phyloP scores from a whole-genome alignment of 495 filamentous ascomycete genomes.

The Aspergillus asperescens region DNA sequence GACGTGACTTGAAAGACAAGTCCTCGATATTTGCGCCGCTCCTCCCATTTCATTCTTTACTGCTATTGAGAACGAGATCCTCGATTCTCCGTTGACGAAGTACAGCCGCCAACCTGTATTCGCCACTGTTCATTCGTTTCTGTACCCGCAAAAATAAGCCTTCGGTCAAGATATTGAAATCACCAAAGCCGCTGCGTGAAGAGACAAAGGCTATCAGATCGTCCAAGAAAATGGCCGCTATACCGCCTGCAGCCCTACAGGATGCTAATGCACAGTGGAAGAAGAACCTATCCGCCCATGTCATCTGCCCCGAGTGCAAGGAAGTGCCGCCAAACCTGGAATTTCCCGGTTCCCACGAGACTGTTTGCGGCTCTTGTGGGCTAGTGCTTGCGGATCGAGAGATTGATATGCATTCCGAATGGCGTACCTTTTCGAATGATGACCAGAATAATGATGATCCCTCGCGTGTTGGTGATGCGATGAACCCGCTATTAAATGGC shows the following conservation, averaged over 20 bases:
- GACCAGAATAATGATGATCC: constrained; percentile 95
- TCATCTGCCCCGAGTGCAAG: constrained; percentile 86
- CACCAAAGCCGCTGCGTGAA: constrained; percentile 33
- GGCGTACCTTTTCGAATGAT: constrained; percentile 97
- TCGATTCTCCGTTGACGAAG: constrained; percentile 5
- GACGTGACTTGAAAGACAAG: constrained; percentile 21
- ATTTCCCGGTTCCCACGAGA: constrained; percentile 86
- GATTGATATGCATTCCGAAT: constrained; percentile 93
- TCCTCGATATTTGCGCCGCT: constrained; percentile 22
- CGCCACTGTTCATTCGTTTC: constrained; percentile 55
- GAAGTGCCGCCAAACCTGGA: constrained; percentile 91
- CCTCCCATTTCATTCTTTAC: constrained; percentile 15
- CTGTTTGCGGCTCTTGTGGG: constrained; percentile 87
- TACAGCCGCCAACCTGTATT: constrained; percentile 58
- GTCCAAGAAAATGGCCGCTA: constrained; percentile 38
- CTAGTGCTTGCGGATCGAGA: constrained; percentile 86
- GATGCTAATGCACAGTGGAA: constrained; percentile 45
- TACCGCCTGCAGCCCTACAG: constrained; percentile 18
- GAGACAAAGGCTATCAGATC: constrained; percentile 19
- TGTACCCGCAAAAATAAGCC: constrained; percentile 46
- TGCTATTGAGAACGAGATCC: neutral
- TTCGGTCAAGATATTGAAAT: constrained; percentile 35
- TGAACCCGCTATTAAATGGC: constrained; percentile 82
- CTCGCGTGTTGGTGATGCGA: constrained; percentile 90
- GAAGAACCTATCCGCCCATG: constrained; percentile 74